Base-by-base conservation (phyloP, 208 protist genomes). In the Leishmania mexicana region DNA sequence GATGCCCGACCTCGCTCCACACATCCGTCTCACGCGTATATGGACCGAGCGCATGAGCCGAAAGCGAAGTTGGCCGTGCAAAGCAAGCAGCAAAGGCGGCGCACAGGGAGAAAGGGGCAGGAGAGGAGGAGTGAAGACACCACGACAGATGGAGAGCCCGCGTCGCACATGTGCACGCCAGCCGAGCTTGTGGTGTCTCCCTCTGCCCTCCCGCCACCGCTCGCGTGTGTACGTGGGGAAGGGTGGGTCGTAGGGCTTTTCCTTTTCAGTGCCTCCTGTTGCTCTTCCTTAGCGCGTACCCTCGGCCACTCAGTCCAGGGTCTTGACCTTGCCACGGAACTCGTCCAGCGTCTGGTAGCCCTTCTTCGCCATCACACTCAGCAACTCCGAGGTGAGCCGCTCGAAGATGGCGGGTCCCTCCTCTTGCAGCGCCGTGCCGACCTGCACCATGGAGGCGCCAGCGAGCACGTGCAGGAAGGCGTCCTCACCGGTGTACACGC, bases 401-500 rank as follows among this genome's bases (percentile, higher is more conserved):
- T 84, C 90, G 79, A 98, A 98, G 78, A 96, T 96, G 57, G 17
- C 78, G 2, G 90, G 67, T 15, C 95, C 95, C 81, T 98, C 91
- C 76, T 91, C 90, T 58, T 96, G 83, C 73, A 96, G 92, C 35
- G 93, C 92, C 24, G 93, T 96, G 21, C 93, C 95, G 21, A 96
- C 88, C 87, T 98, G 95, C 80, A 98, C 90, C 92, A 96, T 94
- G 58, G 89, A 92, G 10, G 95, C 95, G 45, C 95, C 95, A 17
- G 93, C 93, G 51, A 98, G 89, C 19, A 98, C 84, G 78, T 96
- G 93, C 60, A 95, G 78, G 75, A 98, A 98, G 40, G 92, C 95
- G 53, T 96, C 93, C 85, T 94, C 89, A 68, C 93, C 95, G 11
- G 79, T 89, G 85, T 92, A 94, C 35, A 98, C 93, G 51, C 95